These are phyloP conservation scores for Didymella pomorum DNA, from an alignment of 2,329 filamentous ascomycete species.

Conservation along the genomic window DNA sequence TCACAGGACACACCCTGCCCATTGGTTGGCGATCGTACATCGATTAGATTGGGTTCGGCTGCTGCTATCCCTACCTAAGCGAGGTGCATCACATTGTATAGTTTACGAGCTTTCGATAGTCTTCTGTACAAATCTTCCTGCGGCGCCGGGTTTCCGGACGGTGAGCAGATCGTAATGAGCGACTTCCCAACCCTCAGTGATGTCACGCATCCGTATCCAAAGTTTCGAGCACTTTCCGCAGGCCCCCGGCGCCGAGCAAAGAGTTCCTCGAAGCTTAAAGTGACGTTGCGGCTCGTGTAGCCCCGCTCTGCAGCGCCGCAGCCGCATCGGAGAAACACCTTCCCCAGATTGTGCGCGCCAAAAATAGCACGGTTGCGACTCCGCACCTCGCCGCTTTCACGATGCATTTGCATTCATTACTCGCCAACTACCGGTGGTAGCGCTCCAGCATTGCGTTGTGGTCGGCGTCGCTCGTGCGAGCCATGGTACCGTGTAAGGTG, in stretches of 20 bases:
- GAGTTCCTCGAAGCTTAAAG: slow-evolving; percentile 1
- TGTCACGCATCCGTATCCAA: slow-evolving; percentile 9
- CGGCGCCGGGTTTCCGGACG: neutral
- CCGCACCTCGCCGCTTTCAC: neutral
- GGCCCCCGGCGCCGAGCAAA: neutral
- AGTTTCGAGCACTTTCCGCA: neutral
- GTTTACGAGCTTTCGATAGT: slow-evolving; percentile 22
- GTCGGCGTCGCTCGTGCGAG: slow-evolving; percentile 6
- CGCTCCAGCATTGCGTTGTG: neutral
- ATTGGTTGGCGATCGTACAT: neutral
- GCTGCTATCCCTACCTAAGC: slow-evolving; percentile 18
- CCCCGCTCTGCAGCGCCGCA: slow-evolving; percentile 13
- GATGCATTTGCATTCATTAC: neutral
- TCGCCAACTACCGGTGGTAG: neutral
- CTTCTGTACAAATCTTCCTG: neutral
- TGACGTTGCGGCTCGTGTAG: slow-evolving; percentile 11
- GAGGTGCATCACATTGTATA: slow-evolving; percentile 14
- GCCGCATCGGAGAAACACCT: slow-evolving; percentile 3
- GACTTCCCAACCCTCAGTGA: neutral
- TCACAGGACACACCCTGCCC: slow-evolving; percentile 12
- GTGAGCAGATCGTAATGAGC: slow-evolving; percentile 1
- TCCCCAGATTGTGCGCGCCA: slow-evolving; percentile 4
- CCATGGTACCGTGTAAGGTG: slow-evolving; percentile 7
- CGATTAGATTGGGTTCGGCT: slow-evolving; percentile 4
- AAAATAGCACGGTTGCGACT: slow-evolving; percentile 10